Evolutionary conservation across 345 rosid genomes (phyloP).

Genomic region (Gossypium raimondii): DNA sequence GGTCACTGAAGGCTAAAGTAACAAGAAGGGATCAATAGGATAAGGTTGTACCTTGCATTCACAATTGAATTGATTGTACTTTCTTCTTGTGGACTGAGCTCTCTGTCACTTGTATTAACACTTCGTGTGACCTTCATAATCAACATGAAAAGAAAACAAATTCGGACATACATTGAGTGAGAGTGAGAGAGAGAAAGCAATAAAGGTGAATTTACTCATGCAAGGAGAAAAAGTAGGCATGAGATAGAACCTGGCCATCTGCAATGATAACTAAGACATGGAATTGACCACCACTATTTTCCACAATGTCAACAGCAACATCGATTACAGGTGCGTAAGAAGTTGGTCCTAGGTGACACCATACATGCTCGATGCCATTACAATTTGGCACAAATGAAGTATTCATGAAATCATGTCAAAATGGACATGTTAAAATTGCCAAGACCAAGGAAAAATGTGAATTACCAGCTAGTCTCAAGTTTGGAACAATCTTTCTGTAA

Average conservation of each 20-base stretch:
- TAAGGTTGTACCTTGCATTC: constrained; percentile 45
- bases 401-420: background rate
- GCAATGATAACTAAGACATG: constrained; percentile 73
- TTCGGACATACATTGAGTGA: background rate
- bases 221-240: background rate
- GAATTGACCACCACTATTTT: constrained; percentile 62
- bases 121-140: constrained; percentile 56
- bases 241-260: constrained; percentile 68
- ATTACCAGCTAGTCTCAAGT: constrained; percentile 58
- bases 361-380: constrained; percentile 11
- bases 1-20: background rate
- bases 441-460: constrained; percentile 3
- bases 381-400: constrained; percentile 2
- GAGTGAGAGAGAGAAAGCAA: background rate
- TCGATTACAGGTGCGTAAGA: constrained; percentile 70
- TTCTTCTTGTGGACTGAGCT: constrained; percentile 57
- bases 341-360: constrained; percentile 55
- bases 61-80: constrained; percentile 54
- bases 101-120: constrained; percentile 34
- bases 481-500: constrained; percentile 55
- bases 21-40: background rate
- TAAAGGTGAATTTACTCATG: too few species aligned
- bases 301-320: constrained; percentile 63
- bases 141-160: background rate
- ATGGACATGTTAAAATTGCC: background rate